These are phyloP conservation scores for Tilletia caries DNA, from an alignment of 1,284 basidiomycete genomes.

Conservation along the genomic window DNA sequence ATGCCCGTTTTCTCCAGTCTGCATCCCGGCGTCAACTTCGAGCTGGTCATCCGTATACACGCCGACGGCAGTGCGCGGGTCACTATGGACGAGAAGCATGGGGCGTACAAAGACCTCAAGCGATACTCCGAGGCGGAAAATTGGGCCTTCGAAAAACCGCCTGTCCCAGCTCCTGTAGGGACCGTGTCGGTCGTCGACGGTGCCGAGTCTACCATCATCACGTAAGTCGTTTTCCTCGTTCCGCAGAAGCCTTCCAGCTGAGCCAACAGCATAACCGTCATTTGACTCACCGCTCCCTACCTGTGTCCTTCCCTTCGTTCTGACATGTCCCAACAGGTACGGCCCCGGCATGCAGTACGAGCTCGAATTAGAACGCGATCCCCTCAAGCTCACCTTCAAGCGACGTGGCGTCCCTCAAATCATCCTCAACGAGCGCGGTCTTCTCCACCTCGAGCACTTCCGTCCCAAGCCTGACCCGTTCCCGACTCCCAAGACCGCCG, in stretches of 20 bases:
- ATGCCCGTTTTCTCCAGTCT: conserved; percentile 38
- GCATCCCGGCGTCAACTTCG: conserved; percentile 43
- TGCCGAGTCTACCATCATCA: not conserved
- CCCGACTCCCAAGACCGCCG: conserved; percentile 27
- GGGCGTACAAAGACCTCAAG: conserved; percentile 39
- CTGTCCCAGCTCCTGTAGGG: conserved; percentile 23
- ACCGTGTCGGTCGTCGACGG: conserved; percentile 4
- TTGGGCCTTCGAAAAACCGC: conserved; percentile 45
- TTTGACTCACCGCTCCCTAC: too few species aligned
- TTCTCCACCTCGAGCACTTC: conserved; percentile 98
- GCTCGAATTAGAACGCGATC: conserved; percentile 33
- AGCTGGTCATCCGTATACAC: conserved; percentile 39
- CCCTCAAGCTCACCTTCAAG: conserved; percentile 57
- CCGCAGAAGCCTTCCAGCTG: not conserved
- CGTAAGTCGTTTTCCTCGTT: not conserved
- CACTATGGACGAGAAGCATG: conserved; percentile 38
- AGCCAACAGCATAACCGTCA: not conserved
- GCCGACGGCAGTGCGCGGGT: conserved; percentile 47
- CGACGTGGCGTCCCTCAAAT: conserved; percentile 73
- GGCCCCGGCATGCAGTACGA: conserved; percentile 28
- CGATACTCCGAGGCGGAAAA: conserved; percentile 44
- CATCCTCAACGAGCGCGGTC: conserved; percentile 79
- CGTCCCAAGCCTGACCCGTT: conserved; percentile 46
- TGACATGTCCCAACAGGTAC: conserved; percentile 19
- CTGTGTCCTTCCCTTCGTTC: not conserved